These are phyloP conservation scores for Pichia sp. DNA, from an alignment of 1,139 yeast genomes.

Conservation along the genomic window DNA sequence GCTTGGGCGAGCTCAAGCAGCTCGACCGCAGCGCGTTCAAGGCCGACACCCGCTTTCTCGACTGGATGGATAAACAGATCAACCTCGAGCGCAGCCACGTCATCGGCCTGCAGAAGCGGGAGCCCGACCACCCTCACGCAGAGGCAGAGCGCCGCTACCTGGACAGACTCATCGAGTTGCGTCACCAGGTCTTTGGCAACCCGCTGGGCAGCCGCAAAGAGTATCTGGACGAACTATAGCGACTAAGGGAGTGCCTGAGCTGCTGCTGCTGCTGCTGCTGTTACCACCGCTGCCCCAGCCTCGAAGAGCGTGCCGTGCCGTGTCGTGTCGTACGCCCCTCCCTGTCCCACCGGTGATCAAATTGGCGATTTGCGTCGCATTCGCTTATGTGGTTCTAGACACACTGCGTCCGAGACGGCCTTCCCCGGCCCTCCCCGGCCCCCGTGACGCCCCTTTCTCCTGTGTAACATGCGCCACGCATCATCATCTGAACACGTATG, in stretches of 20 bases:
- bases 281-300: not conserved
- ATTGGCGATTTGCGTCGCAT: not conserved
- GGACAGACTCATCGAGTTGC: slow-evolving; percentile 46
- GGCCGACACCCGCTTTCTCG: slow-evolving; percentile 38
- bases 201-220: slow-evolving; percentile 65
- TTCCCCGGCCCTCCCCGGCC: no score
- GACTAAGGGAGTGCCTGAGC: no score
- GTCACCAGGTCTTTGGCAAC: slow-evolving; percentile 77
- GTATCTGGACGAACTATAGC: slow-evolving; percentile 49
- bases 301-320: no score
- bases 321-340: no score
- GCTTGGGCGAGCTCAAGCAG: slow-evolving; percentile 18
- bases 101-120: slow-evolving; percentile 4
- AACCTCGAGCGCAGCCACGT: slow-evolving; percentile 33
- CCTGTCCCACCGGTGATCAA: no score
- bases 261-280: no score
- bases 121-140: slow-evolving; percentile 6
- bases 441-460: no score
- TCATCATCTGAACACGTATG: no score
- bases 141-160: slow-evolving; percentile 37
- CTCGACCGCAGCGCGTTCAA: slow-evolving; percentile 21
- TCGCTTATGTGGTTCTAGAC: not conserved
- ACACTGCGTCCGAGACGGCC: not conserved
- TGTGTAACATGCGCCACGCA: no score
- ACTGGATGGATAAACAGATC: slow-evolving; percentile 60